Percentiles rank a stretch among this genome's conserved stretches.
phyloP scores from a whole-genome alignment of 1,284 basidiomycete species.

The Tilletia caries region DNA sequence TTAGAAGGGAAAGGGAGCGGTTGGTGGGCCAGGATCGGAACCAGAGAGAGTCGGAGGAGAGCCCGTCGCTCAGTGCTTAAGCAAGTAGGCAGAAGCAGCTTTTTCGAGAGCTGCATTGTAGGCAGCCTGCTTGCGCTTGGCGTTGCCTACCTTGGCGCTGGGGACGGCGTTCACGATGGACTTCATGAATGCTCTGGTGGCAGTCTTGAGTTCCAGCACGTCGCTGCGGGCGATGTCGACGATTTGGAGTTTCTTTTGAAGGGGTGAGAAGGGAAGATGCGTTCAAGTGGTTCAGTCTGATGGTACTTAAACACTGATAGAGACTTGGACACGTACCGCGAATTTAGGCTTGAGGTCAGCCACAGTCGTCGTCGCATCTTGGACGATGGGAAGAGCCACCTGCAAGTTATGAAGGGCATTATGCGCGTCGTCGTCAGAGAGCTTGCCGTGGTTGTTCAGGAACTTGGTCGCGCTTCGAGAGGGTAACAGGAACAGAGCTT shows the following conservation, averaged over 20 bases:
- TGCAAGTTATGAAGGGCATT: not conserved
- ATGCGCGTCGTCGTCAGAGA: not conserved
- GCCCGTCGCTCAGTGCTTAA: too few relatives aligned
- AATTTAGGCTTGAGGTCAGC: not conserved
- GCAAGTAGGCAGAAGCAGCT: not conserved
- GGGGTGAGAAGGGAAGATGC: not conserved
- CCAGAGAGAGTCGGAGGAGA: not conserved
- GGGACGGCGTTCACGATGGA: not conserved
- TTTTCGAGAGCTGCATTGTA: not conserved
- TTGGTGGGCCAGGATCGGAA: not conserved
- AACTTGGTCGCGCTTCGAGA: not conserved
- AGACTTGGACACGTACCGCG: not conserved
- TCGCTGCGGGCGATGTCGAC: not conserved
- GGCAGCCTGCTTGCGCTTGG: not conserved
- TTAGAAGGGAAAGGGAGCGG: not conserved
- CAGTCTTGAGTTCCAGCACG: not conserved
- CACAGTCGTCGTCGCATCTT: not conserved
- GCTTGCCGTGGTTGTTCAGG: not conserved
- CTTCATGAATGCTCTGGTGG: not conserved
- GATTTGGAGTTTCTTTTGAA: not conserved
- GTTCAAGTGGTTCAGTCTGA: not conserved
- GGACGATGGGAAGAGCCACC: not conserved
- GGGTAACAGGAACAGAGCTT: not conserved
- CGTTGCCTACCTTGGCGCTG: not conserved
- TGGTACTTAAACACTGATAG: not conserved